Percentiles rank a stretch among this genome's conserved stretches.
Evolutionary conservation across 148 eudicot genomes (phyloP).

Genomic region (Gaultheria prostrata): DNA sequence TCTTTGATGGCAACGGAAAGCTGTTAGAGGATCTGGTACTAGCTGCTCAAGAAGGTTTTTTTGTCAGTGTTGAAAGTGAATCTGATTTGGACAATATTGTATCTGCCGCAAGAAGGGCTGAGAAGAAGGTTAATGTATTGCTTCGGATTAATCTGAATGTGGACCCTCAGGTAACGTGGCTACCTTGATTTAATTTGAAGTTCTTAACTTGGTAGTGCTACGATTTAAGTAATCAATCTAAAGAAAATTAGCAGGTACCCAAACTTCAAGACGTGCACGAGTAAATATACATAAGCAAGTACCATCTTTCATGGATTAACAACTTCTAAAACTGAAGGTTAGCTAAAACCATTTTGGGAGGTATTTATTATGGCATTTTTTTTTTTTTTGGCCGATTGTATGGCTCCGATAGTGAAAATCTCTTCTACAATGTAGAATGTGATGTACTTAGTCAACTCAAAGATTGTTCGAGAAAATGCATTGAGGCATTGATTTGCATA

Average conservation of each 20-base stretch:
- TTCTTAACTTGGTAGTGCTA: not conserved
- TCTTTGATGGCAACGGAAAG: constrained; percentile 89
- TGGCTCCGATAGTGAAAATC: no score
- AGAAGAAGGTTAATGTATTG: constrained; percentile 74
- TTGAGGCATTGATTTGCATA: not conserved
- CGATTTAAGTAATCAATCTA: not conserved
- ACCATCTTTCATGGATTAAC: not conserved
- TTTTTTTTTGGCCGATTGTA: no score
- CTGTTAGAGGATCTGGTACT: constrained; percentile 74
- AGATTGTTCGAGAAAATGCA: not conserved
- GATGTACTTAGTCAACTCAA: no score
- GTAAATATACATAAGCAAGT: not conserved
- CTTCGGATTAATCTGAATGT: constrained; percentile 95
- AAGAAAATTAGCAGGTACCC: not conserved
- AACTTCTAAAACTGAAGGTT: no score
- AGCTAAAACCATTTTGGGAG: no score
- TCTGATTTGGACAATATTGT: constrained; percentile 47
- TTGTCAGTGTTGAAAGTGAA: constrained; percentile 86
- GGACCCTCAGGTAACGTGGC: constrained; percentile 80
- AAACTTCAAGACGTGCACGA: no score
- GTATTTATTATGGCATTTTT: no score
- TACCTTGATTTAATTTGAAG: not conserved
- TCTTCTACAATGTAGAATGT: no score
- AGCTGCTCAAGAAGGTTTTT: constrained; percentile 80
- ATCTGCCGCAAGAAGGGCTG: no score